Percentiles rank a stretch among this genome's conserved stretches.
phyloP scores from a whole-genome alignment of 2,329 filamentous ascomycete genomes.

The Neonectria coccinea region DNA sequence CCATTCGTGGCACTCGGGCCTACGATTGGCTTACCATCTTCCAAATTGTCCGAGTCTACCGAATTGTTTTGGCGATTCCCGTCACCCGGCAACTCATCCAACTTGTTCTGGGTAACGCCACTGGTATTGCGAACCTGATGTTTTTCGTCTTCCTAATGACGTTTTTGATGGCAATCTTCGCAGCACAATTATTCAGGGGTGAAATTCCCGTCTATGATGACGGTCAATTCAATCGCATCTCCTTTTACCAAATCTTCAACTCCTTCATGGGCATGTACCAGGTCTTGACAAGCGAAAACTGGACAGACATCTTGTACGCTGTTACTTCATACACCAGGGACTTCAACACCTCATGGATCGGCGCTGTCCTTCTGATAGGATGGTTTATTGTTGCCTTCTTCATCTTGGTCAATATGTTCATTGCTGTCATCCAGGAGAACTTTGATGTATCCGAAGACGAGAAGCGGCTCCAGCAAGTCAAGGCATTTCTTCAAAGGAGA shows the following conservation, averaged over 20 bases:
- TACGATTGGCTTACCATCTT: slow-evolving; percentile 95
- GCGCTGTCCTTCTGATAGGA: slow-evolving; percentile 87
- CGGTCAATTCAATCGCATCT: slow-evolving; percentile 74
- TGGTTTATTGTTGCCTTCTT: slow-evolving; percentile 98
- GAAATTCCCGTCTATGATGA: slow-evolving; percentile 77
- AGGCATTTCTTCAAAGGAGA: slow-evolving; percentile 91
- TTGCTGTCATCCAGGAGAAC: slow-evolving; percentile 99
- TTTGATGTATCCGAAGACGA: slow-evolving; percentile 99
- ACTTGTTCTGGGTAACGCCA: slow-evolving; percentile 89
- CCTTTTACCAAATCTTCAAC: slow-evolving; percentile 93
- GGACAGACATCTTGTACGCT: slow-evolving; percentile 89
- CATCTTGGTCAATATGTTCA: slow-evolving; percentile 99
- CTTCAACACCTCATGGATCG: slow-evolving; percentile 88
- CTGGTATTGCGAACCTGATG: slow-evolving; percentile 93
- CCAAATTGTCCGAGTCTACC: slow-evolving; percentile 91
- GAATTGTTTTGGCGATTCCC: slow-evolving; percentile 88
- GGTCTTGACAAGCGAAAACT: slow-evolving; percentile 94
- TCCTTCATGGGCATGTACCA: slow-evolving; percentile 98
- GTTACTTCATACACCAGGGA: slow-evolving; percentile 76
- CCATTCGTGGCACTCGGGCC: slow-evolving; percentile 77
- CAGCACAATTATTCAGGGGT: slow-evolving; percentile 90
- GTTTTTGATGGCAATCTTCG: slow-evolving; percentile 93
- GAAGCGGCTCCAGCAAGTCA: slow-evolving; percentile 95
- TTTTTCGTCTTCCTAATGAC: slow-evolving; percentile 97
- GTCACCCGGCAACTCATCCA: slow-evolving; percentile 88